A percentile compares a stretch with the other conserved stretches of the same genome.
Evolutionary conservation across 169 alveolate species (phyloP).

Genomic region (Cryptosporidium sp.): DNA sequence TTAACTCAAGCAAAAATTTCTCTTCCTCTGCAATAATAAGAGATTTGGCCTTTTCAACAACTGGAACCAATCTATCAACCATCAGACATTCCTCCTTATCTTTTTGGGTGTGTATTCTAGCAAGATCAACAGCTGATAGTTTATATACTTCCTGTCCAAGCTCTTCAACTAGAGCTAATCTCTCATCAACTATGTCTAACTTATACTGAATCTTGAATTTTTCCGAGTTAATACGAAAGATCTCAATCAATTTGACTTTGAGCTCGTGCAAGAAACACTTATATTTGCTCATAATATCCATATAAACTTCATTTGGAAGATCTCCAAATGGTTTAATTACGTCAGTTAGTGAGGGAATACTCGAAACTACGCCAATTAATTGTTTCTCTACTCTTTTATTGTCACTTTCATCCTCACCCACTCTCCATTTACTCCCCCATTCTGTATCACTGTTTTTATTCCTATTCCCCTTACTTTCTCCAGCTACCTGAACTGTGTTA

Average conservation of each 20-base stretch:
- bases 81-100: constrained; percentile 52
- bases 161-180: constrained; percentile 33
- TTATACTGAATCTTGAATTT: constrained; percentile 49
- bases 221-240: constrained; percentile 5
- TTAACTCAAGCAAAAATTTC: constrained; percentile 5
- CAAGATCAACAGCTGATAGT: constrained; percentile 27
- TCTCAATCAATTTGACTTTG: constrained; percentile 10
- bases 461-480: not conserved
- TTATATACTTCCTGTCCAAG: constrained; percentile 48
- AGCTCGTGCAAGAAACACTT: constrained; percentile 25
- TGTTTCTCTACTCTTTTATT: not conserved
- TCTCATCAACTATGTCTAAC: constrained; percentile 61
- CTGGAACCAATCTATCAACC: constrained; percentile 43
- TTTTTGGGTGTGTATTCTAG: constrained; percentile 18
- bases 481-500: not conserved
- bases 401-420: not conserved
- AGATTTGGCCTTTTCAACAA: constrained; percentile 15
- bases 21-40: constrained; percentile 25
- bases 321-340: constrained; percentile 35
- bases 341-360: constrained; percentile 25
- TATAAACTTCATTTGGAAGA: constrained; percentile 17
- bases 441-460: not conserved
- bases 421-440: not conserved
- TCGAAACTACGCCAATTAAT: constrained; percentile 45
- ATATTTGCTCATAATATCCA: constrained; percentile 28